Evolutionary conservation across 2,329 filamentous ascomycete genomes (phyloP), one percentile per base, ranked within the genome.

Genomic region (Ophiostoma perfectum): DNA sequence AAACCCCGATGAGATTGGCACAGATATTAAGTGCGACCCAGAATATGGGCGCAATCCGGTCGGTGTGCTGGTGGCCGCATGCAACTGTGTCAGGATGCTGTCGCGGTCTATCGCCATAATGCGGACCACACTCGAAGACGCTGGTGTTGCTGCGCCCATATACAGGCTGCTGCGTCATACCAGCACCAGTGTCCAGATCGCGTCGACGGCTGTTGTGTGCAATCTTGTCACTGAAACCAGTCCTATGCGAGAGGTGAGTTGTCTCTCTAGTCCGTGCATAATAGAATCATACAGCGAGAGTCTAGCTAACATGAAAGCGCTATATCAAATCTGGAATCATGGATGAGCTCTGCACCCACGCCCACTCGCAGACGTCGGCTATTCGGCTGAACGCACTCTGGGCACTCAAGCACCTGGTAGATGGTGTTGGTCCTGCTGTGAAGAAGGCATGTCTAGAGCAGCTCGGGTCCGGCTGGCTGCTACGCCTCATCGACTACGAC

Each of bases 141-240:
- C 92, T 70, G 90, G 88, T 5, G 89, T 97, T 66, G 89, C 90
- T 1, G 84, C 87, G 72, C 93, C 93, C 3, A 80, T 97, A 7
- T 90, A 93, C 72, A 82, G 83, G 42, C 86, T 97, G 63, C 82
- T 98, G 72, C 87, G 83, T 69, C 90, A 95, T 77, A 83, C 84
- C 6, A 87, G 95, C 72, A 79, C 92, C 44, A 88, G 94, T 66
- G 88, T 98, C 4, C 90, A 93, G 75, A 89, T 95, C 75, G 92
- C 93, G 65, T 92, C 94, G 5, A 96, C 92, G 0, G 89, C 90
- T 47, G 89, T 90, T 6, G 86, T 96, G 52, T 92, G 89, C 73
- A 99, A 99, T 76, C 79, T 99, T 65, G 85, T 96, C 5, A 82
- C 93, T 64, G 92, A 96, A 71, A 91, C 96, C 73, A 97, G 93